These are phyloP conservation scores for Tetrahymena borealis DNA, from an alignment of 73 alveolate species.

Conservation along the genomic window DNA sequence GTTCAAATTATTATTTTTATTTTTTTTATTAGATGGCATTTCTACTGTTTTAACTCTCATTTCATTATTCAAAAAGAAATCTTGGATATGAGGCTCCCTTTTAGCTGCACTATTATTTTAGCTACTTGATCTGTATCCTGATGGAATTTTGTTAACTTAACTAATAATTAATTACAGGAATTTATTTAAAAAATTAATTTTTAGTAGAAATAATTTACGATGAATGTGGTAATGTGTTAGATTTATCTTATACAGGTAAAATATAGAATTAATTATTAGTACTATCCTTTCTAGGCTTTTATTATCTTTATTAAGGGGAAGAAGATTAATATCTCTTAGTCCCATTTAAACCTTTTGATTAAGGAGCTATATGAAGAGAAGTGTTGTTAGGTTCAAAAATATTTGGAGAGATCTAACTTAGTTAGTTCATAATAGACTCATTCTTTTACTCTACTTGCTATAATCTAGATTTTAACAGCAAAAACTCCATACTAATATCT, in stretches of 20 bases:
- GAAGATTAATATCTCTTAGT: neutral
- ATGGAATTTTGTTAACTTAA: neutral
- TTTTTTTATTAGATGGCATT: neutral
- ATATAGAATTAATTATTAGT: neutral
- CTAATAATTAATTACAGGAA: neutral
- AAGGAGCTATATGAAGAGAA: neutral
- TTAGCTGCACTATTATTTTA: neutral
- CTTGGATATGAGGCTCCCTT: neutral
- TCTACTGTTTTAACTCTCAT: neutral
- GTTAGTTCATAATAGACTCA: neutral
- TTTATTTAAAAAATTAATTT: neutral
- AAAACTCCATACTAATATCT: neutral
- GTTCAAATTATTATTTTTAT: neutral
- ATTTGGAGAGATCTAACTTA: neutral
- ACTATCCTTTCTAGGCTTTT: neutral
- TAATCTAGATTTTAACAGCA: neutral
- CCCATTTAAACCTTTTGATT: neutral
- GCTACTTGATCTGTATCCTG: neutral
- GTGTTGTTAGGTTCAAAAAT: neutral
- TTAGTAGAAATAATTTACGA: neutral
- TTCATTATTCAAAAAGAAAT: neutral
- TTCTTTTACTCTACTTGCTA: neutral
- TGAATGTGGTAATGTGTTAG: neutral
- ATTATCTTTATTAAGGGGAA: neutral
- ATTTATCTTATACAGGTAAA: neutral